phyloP scores from a whole-genome alignment of 1,284 basidiomycete genomes.

The Porodaedalea pini region DNA sequence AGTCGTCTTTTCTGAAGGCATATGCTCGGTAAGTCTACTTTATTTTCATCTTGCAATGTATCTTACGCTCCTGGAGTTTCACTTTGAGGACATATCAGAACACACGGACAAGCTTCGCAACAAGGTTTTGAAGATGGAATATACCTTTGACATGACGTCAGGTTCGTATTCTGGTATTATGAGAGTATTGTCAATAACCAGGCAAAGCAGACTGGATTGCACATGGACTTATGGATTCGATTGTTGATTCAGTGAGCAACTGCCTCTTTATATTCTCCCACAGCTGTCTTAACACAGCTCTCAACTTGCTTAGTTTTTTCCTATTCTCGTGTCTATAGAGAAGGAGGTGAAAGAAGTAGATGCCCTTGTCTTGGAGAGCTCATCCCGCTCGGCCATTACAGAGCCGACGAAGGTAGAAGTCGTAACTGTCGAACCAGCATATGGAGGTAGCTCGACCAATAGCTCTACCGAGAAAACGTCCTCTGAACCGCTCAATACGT shows the following conservation, averaged over 20 bases:
- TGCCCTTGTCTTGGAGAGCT: conserved; percentile 49
- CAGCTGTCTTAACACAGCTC: background rate
- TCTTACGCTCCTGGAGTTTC: conserved; percentile 57
- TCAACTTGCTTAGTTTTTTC: conserved; percentile 60
- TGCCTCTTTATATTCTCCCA: background rate
- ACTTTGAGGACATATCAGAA: conserved; percentile 88
- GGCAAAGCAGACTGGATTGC: conserved; percentile 82
- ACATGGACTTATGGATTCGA: conserved; percentile 88
- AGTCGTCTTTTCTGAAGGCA: conserved; percentile 86
- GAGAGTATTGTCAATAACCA: background rate
- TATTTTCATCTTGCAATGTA: background rate
- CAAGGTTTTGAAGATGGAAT: conserved; percentile 57
- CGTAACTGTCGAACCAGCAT: background rate
- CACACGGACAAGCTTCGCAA: conserved; percentile 80
- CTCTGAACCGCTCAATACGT: background rate
- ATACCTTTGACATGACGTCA: conserved; percentile 63
- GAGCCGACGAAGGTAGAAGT: conserved; percentile 11
- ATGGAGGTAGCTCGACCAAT: background rate
- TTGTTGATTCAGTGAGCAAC: conserved; percentile 68
- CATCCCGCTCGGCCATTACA: conserved; percentile 27
- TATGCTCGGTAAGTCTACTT: conserved; percentile 68
- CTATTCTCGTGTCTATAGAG: conserved; percentile 81
- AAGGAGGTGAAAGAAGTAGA: conserved; percentile 81
- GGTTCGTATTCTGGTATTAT: conserved; percentile 41
- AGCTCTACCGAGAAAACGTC: background rate